phyloP scores from a whole-genome alignment of 805 yeast genomes.

The Spathaspora passalidarum region DNA sequence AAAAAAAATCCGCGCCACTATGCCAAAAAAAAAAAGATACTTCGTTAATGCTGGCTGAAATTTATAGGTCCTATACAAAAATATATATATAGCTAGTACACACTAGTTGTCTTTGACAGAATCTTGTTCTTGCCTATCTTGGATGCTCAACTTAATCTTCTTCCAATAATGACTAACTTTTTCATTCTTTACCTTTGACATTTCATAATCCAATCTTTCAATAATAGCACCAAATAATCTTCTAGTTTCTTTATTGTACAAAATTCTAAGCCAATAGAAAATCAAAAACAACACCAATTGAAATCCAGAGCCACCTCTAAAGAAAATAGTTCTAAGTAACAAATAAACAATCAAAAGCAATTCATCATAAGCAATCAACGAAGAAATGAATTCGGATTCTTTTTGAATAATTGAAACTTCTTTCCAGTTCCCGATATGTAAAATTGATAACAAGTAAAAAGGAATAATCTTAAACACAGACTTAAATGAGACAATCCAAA shows the following conservation, averaged over 20 bases:
- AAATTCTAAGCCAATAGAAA: constrained; percentile 70
- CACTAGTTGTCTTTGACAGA: background rate
- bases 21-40: too few species aligned
- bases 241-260: constrained; percentile 49
- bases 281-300: constrained; percentile 55
- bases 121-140: constrained; percentile 19
- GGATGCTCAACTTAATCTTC: constrained; percentile 28
- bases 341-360: constrained; percentile 51
- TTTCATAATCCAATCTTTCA: constrained; percentile 40
- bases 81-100: too few species aligned
- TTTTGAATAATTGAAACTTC: constrained; percentile 41
- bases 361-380: constrained; percentile 60
- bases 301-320: constrained; percentile 69
- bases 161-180: constrained; percentile 38
- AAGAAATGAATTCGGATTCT: constrained; percentile 37
- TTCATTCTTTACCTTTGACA: constrained; percentile 43
- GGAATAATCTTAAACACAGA: constrained; percentile 68
- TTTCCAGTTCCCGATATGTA: constrained; percentile 49
- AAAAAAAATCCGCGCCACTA: too few species aligned
- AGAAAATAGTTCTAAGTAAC: constrained; percentile 53
- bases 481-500: constrained; percentile 65
- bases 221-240: constrained; percentile 41
- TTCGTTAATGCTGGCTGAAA: too few species aligned
- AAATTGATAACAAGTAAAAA: constrained; percentile 49
- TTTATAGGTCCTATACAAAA: too few species aligned